A percentile compares a stretch with the other conserved stretches of the same genome.
phyloP scores from a whole-genome alignment of 768 basidiomycete species.

The Lactarius sp. region DNA sequence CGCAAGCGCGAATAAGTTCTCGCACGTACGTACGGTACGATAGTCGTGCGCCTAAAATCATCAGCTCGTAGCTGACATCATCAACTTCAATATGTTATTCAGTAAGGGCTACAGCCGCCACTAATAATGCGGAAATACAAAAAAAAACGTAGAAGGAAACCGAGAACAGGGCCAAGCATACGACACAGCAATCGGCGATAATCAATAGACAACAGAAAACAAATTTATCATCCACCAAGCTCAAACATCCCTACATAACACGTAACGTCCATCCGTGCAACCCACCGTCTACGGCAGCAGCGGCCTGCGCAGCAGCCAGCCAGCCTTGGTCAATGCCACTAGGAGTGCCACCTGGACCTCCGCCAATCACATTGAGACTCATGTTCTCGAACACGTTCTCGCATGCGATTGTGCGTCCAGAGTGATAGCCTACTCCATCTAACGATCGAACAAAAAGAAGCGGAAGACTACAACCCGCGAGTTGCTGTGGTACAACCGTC shows the following conservation, averaged over 20 bases:
- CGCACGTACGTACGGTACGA: background rate
- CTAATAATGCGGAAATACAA: slow-evolving; percentile 16
- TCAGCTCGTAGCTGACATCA: background rate
- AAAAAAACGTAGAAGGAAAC: background rate
- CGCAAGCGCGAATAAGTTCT: slow-evolving; percentile 10
- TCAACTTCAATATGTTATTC: background rate
- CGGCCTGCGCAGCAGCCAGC: slow-evolving; percentile 71
- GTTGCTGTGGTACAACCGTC: slow-evolving; percentile 38
- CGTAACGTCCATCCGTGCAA: slow-evolving; percentile 74
- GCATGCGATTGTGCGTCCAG: slow-evolving; percentile 76
- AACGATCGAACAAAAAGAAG: slow-evolving; percentile 74
- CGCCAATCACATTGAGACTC: slow-evolving; percentile 50
- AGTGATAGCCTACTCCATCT: slow-evolving; percentile 88
- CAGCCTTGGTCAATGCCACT: slow-evolving; percentile 55
- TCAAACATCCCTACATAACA: slow-evolving; percentile 52
- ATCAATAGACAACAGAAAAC: slow-evolving; percentile 11
- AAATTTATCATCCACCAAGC: slow-evolving; percentile 7
- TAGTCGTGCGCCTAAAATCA: background rate
- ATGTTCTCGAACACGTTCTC: slow-evolving; percentile 74
- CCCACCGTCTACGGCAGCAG: slow-evolving; percentile 59
- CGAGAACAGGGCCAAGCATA: slow-evolving; percentile 5
- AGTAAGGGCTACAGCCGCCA: slow-evolving; percentile 18
- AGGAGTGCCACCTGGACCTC: slow-evolving; percentile 41
- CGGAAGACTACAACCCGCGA: slow-evolving; percentile 67
- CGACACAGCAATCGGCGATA: slow-evolving; percentile 8